These are phyloP conservation scores for Silene vulgaris DNA, from an alignment of 179 eudicot genomes.

Conservation along the genomic window DNA sequence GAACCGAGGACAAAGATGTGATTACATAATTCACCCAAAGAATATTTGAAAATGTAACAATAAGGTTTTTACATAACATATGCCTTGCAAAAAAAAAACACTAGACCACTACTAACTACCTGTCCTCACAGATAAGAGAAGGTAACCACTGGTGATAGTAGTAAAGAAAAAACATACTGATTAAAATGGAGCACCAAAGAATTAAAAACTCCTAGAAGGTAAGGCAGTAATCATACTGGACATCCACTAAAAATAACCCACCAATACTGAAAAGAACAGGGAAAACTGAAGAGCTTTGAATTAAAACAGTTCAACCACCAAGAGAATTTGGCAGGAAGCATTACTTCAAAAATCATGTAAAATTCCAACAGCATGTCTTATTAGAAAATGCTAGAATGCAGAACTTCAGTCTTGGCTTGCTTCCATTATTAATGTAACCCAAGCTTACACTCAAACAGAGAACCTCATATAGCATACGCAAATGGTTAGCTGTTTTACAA, in stretches of 20 bases:
- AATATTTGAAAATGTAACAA: no score
- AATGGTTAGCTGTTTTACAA: background rate
- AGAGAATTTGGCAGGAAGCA: slow-evolving; percentile 3
- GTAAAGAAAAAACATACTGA: no score
- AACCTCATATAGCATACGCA: background rate
- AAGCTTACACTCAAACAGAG: background rate
- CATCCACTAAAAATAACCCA: background rate
- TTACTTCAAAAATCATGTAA: background rate
- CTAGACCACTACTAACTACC: no score
- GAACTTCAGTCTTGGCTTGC: background rate
- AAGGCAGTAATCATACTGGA: background rate
- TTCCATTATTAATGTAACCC: background rate
- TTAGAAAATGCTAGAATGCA: background rate
- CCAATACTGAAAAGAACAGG: background rate
- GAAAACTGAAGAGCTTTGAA: background rate
- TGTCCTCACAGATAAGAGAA: no score
- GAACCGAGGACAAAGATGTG: no score
- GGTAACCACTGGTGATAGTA: no score
- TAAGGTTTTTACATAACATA: no score
- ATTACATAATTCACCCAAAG: no score
- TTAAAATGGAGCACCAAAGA: no score
- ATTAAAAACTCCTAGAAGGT: no score
- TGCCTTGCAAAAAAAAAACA: no score
- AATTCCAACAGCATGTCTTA: background rate
- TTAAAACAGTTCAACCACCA: background rate